Evolutionary conservation across 345 rosid species (phyloP).

Genomic region (Populus davidiana): DNA sequence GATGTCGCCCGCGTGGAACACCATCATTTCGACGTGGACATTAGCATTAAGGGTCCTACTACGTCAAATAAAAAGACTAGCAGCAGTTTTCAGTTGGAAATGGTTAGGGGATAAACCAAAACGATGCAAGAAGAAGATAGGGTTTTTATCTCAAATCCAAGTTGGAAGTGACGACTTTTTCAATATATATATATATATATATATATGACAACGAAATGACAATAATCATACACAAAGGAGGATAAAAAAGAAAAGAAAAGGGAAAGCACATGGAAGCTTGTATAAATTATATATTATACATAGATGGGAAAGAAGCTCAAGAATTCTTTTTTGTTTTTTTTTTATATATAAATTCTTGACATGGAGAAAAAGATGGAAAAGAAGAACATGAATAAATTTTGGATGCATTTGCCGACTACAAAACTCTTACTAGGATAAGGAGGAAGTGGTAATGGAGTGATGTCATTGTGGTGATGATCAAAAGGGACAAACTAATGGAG

Average conservation of each 20-base stretch:
- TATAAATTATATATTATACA: not conserved
- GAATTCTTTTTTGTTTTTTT: not conserved
- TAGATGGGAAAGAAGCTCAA: not conserved
- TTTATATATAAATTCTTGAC: not conserved
- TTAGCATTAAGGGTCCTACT: constrained; percentile 23
- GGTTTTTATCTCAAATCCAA: not conserved
- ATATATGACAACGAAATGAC: not conserved
- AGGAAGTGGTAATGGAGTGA: not conserved
- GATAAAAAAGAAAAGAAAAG: not conserved
- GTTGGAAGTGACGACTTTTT: not conserved
- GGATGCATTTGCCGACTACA: not conserved
- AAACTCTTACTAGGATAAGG: not conserved
- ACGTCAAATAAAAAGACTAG: constrained; percentile 4
- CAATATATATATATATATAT: too few relatives aligned
- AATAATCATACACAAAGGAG: not conserved
- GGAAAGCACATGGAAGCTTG: not conserved
- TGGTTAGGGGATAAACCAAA: not conserved
- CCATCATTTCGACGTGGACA: constrained; percentile 34
- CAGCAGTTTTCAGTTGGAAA: constrained; percentile 14
- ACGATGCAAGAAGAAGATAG: not conserved
- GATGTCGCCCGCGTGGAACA: constrained; percentile 29
- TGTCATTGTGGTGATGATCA: constrained; percentile 12
- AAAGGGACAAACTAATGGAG: not conserved
- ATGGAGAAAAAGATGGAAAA: not conserved
- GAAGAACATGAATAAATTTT: not conserved